These are phyloP conservation scores for Capsella rubella DNA, from an alignment of 441 rosid genomes.

Conservation along the genomic window DNA sequence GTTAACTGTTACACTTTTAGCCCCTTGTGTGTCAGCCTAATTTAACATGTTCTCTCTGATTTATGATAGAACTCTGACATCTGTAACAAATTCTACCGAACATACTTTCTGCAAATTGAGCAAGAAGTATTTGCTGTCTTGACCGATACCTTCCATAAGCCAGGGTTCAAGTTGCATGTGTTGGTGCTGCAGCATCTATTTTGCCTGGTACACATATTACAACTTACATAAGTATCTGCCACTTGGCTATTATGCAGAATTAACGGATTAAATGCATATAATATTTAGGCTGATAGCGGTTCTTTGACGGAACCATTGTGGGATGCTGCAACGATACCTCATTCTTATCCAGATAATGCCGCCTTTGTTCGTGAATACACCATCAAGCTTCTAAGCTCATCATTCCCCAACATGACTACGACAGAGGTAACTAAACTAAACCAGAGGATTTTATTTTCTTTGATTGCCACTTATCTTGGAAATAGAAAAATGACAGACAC, in stretches of 20 bases:
- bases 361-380: constrained; percentile 89
- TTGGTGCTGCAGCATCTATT: constrained; percentile 87
- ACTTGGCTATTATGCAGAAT: not conserved
- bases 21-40: constrained; percentile 7
- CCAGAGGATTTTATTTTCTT: not conserved
- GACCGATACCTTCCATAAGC: constrained; percentile 98
- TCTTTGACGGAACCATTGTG: constrained; percentile 91
- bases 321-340: constrained; percentile 78
- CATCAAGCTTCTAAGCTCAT: constrained; percentile 88
- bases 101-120: constrained; percentile 82
- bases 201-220: constrained; percentile 64
- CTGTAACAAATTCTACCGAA: constrained; percentile 79
- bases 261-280: constrained; percentile 1
- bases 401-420: constrained; percentile 96
- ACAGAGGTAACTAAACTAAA: constrained; percentile 65
- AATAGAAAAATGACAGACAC: not conserved
- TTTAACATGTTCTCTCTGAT: constrained; percentile 34
- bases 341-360: constrained; percentile 78
- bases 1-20: not conserved
- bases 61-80: constrained; percentile 74
- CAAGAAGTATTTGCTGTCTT: constrained; percentile 98
- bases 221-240: not conserved
- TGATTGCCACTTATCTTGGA: not conserved
- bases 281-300: constrained; percentile 81
- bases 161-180: constrained; percentile 98